phyloP scores from a whole-genome alignment of 306 rosid genomes.

The Styphnolobium japonicum region DNA sequence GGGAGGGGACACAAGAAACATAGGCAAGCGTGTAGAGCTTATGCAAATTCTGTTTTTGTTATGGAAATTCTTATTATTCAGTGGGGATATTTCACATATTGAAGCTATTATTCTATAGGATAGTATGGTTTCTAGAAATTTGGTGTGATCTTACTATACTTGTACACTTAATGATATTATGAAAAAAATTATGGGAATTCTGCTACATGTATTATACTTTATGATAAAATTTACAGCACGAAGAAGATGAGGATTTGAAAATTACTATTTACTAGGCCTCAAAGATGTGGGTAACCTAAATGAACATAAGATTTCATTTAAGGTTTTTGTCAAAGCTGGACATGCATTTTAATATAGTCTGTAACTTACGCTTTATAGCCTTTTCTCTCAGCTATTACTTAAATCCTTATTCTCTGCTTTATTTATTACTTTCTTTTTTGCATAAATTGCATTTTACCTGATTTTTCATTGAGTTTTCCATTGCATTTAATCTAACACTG shows the following conservation, averaged over 20 bases:
- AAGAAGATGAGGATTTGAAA: slow-evolving; percentile 12
- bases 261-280: background rate
- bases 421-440: background rate
- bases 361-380: background rate
- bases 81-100: slow-evolving; percentile 4
- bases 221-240: background rate
- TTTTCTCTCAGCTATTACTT: slow-evolving; percentile 12
- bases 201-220: background rate
- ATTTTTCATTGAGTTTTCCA: background rate
- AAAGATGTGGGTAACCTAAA: slow-evolving; percentile 15
- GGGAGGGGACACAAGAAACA: slow-evolving; percentile 55
- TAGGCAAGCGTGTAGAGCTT: slow-evolving; percentile 59
- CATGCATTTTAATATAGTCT: background rate
- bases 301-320: background rate
- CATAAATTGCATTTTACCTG: background rate
- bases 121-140: background rate
- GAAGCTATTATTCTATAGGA: background rate
- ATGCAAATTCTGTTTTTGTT: background rate
- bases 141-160: background rate
- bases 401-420: background rate
- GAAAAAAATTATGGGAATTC: background rate
- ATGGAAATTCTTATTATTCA: background rate
- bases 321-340: background rate
- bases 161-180: background rate
- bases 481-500: background rate